These are phyloP conservation scores for Thinopyrum elongatum DNA, from an alignment of 176 grass and related monocot species.

Conservation along the genomic window DNA sequence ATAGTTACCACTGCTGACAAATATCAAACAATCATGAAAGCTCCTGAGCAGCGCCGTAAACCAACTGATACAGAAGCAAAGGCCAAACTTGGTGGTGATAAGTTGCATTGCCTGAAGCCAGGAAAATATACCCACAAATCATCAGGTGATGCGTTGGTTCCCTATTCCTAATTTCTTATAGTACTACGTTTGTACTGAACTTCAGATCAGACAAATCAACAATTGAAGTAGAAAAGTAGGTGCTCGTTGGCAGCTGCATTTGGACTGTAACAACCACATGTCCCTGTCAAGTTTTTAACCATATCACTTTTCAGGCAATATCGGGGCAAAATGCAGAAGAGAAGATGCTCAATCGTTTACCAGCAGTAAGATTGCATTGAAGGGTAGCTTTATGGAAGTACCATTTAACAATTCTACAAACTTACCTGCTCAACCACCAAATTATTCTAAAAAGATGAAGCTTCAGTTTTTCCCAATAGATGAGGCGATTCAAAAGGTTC, in stretches of 20 bases:
- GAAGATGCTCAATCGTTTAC: constrained; percentile 17
- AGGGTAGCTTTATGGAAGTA: constrained; percentile 17
- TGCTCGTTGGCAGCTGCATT: neutral
- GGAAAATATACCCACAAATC: constrained; percentile 51
- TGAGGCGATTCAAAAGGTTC: constrained; percentile 45
- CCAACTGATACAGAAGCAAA: constrained; percentile 39
- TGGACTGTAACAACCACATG: neutral
- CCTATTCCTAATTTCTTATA: neutral
- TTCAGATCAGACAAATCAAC: neutral
- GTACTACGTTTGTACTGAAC: neutral
- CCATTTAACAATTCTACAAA: constrained; percentile 24
- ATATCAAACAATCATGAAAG: constrained; percentile 48
- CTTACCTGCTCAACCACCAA: constrained; percentile 31
- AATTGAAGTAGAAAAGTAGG: neutral
- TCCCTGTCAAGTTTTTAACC: neutral
- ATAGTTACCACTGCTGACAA: neutral
- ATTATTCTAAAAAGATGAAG: constrained; percentile 62
- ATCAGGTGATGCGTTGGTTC: constrained; percentile 50
- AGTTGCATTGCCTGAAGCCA: constrained; percentile 50
- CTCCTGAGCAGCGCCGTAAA: constrained; percentile 33
- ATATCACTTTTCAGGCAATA: constrained; percentile 54
- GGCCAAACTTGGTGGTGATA: constrained; percentile 42
- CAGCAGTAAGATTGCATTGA: constrained; percentile 12
- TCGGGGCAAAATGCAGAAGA: constrained; percentile 24
- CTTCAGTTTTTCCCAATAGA: constrained; percentile 93